Base-by-base conservation (phyloP, 352 stramenopile species). In the Thalassiosira pacifica region DNA sequence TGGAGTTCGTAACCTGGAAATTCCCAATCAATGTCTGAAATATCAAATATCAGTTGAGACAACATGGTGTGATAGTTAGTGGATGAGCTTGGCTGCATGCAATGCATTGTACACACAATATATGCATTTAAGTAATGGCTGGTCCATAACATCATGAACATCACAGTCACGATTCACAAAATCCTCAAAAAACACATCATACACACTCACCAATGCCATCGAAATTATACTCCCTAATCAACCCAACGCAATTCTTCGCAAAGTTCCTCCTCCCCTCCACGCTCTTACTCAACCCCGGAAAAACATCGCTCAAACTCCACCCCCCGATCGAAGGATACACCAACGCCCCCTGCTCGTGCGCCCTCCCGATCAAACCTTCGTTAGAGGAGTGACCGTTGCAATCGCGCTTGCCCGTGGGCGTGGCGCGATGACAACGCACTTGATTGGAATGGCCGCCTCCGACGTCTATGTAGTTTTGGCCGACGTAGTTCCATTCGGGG, bases 171-270 rank as follows among this genome's bases (percentile, higher is more conserved):
- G 13, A 48, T 13, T 48, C 37, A 48, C 37, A 48, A 48, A 6
- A 48, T 13, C 16, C 18, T 24, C 5, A 8, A 57, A 57, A 8
- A 57, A 10, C 18, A 57, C 18, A 29, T n/a, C 34, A 37, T 32
- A 66, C 6, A 26, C 32, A 75, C 74, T 67, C 40, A 82, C 74
- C 75, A 42, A 90, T 88, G 4, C 85, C 85, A 68, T 90, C 85
- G 63, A 90, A 79, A 5, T 74, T 70, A 73, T 90, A 90, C 68
- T 90, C 85, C 18, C 76, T 37, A 4, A 90, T 79, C 26, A 90
- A 76, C 0, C 82, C 85, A 26, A 90, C 85, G 42, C 80, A 88
- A 71, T 90, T 88, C 53, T 88, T 90, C 9, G 85, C 85, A 79
- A 90, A 90, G 32, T 80, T 88, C 37, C 80, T 80, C 53, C 85